phyloP scores from a whole-genome alignment of 2,329 filamentous ascomycete species.

The Phialemonium atrogriseum region DNA sequence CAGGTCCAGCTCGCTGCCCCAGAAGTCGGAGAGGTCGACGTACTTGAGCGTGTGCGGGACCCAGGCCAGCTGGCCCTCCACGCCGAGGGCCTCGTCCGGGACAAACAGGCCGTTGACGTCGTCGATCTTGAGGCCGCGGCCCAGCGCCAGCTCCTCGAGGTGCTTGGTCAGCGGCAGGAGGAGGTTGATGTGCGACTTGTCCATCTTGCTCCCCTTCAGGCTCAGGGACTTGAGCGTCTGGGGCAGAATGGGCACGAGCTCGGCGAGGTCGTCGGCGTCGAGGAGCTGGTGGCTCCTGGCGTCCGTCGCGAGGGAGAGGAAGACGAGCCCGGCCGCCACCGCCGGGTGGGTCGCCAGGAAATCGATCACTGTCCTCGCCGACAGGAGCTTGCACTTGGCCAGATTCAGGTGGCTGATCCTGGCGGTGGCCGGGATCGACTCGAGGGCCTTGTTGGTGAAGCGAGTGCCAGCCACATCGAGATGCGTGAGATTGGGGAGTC shows the following conservation, averaged over 20 bases:
- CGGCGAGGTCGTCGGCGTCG: conserved; percentile 54
- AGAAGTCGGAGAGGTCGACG: conserved; percentile 67
- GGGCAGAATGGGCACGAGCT: conserved; percentile 59
- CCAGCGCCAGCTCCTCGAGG: conserved; percentile 68
- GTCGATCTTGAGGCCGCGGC: conserved; percentile 54
- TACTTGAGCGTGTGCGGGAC: conserved; percentile 58
- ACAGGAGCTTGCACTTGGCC: conserved; percentile 64
- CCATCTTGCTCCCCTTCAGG: conserved; percentile 66
- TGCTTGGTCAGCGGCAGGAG: conserved; percentile 60
- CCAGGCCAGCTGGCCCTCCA: conserved; percentile 33
- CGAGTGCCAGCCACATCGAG: conserved; percentile 73
- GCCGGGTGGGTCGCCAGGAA: conserved; percentile 67
- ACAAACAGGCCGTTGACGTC: conserved; percentile 61
- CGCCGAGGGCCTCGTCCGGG: conserved; percentile 29
- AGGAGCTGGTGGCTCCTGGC: conserved; percentile 65
- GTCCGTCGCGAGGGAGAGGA: conserved; percentile 66
- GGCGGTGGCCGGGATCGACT: conserved; percentile 63
- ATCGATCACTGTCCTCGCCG: conserved; percentile 56
- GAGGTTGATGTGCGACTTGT: conserved; percentile 51
- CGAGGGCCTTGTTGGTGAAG: conserved; percentile 63
- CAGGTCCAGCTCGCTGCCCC: conserved; percentile 51
- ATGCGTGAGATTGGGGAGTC: conserved; percentile 62
- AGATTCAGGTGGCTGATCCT: conserved; percentile 70
- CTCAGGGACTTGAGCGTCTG: conserved; percentile 63
- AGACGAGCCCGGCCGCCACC: conserved; percentile 56